These are phyloP conservation scores for Trichosporon asahii DNA, from an alignment of 1,284 basidiomycete genomes.

Conservation along the genomic window DNA sequence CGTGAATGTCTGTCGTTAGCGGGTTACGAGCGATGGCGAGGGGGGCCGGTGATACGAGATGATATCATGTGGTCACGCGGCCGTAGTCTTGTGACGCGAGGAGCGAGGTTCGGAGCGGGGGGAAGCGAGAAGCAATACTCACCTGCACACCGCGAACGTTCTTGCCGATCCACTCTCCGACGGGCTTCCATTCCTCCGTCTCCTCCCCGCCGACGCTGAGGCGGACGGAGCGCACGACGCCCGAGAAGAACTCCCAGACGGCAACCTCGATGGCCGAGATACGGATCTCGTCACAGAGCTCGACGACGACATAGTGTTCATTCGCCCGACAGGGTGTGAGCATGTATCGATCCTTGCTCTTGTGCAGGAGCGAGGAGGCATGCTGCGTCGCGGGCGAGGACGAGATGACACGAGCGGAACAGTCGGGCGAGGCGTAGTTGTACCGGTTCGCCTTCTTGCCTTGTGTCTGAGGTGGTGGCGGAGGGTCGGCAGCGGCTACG, in stretches of 20 bases:
- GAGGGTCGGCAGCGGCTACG: not conserved
- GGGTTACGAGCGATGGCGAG: not conserved
- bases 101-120: slow-evolving; percentile 2
- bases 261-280: slow-evolving; percentile 95
- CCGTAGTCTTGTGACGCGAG: not conserved
- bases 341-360: slow-evolving; percentile 95
- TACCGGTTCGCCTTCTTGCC: slow-evolving; percentile 59
- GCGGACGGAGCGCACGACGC: slow-evolving; percentile 87
- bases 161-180: slow-evolving; percentile 74
- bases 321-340: slow-evolving; percentile 77
- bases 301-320: slow-evolving; percentile 84
- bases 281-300: slow-evolving; percentile 94
- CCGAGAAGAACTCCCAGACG: slow-evolving; percentile 97
- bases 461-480: slow-evolving; percentile 6
- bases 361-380: slow-evolving; percentile 75
- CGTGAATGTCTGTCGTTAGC: slow-evolving; percentile 63
- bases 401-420: slow-evolving; percentile 84
- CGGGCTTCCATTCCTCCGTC: slow-evolving; percentile 52
- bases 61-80: not conserved
- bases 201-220: slow-evolving; percentile 75
- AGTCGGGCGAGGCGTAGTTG: slow-evolving; percentile 92
- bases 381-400: slow-evolving; percentile 81
- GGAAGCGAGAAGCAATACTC: slow-evolving; percentile 32
- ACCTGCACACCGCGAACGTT: slow-evolving; percentile 92
- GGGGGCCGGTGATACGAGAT: too few species aligned